Percentiles rank a stretch among this genome's conserved stretches.
Conservation (phyloP, 2,329 filamentous ascomycete genomes). For the Exophiala oligosperma region DNA sequence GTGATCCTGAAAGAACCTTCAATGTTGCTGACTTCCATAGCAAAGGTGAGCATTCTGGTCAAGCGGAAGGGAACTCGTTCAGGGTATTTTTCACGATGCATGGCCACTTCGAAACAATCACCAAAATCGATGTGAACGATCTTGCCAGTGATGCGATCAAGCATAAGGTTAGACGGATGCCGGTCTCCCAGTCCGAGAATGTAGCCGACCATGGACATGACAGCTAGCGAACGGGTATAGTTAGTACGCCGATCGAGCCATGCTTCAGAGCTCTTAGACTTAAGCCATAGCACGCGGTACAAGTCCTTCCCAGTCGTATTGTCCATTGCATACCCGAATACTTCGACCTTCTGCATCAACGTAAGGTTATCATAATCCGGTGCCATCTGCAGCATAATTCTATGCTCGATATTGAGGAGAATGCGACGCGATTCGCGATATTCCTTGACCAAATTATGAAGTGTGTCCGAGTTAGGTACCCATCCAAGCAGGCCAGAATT, state of each 20-base stretch:
- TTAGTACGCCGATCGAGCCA: constrained; percentile 99
- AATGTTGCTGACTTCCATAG: constrained; percentile 99
- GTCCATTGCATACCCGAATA: constrained; percentile 97
- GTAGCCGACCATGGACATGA: constrained; percentile 99
- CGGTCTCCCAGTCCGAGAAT: constrained; percentile 95
- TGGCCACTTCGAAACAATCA: constrained; percentile 98
- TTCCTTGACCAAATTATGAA: constrained; percentile 94
- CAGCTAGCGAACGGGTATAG: constrained; percentile 92
- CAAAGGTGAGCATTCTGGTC: constrained; percentile 98
- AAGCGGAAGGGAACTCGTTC: constrained; percentile 96
- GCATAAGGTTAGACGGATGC: constrained; percentile 96
- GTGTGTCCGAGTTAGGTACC: constrained; percentile 95
- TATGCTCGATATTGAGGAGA: constrained; percentile 96
- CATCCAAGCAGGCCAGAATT: constrained; percentile 93
- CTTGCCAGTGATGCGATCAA: constrained; percentile 92
- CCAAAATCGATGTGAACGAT: constrained; percentile 99
- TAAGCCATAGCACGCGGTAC: constrained; percentile 96
- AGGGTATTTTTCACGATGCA: constrained; percentile 99
- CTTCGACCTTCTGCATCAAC: constrained; percentile 99
- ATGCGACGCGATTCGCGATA: constrained; percentile 98
- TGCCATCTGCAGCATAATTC: constrained; percentile 99
- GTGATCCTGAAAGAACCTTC: constrained; percentile 98
- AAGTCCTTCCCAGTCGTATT: constrained; percentile 99
- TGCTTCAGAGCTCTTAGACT: constrained; percentile 95
- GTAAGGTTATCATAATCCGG: constrained; percentile 98